Evolutionary conservation across 768 basidiomycete species (phyloP).

Genomic region (Pholiota conissans): DNA sequence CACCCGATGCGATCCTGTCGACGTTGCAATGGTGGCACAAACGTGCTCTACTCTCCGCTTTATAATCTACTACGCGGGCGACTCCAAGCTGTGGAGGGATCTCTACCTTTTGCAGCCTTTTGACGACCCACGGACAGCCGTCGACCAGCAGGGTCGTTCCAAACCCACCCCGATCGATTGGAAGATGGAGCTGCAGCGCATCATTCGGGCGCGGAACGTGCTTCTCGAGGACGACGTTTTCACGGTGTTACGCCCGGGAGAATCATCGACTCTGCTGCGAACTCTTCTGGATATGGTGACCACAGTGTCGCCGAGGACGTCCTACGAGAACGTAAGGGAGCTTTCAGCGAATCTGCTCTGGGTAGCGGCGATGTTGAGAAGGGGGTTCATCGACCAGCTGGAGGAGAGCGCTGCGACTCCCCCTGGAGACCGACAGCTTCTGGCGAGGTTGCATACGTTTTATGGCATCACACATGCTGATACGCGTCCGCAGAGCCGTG

Average conservation of each 20-base stretch:
- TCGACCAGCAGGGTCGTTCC: slow-evolving; percentile 34
- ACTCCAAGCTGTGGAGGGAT: slow-evolving; percentile 59
- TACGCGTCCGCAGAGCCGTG: slow-evolving; percentile 26
- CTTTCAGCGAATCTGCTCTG: slow-evolving; percentile 54
- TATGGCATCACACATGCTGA: slow-evolving; percentile 56
- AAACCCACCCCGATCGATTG: slow-evolving; percentile 43
- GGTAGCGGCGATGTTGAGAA: slow-evolving; percentile 43
- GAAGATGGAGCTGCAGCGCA: slow-evolving; percentile 51
- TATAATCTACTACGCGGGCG: slow-evolving; percentile 45
- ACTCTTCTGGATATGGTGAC: slow-evolving; percentile 53
- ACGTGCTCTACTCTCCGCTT: slow-evolving; percentile 40
- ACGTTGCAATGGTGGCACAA: slow-evolving; percentile 55
- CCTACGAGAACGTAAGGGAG: slow-evolving; percentile 19
- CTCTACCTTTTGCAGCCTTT: slow-evolving; percentile 64
- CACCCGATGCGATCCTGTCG: slow-evolving; percentile 55
- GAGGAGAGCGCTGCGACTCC: slow-evolving; percentile 15
- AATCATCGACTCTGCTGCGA: slow-evolving; percentile 40
- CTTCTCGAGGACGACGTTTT: slow-evolving; percentile 27
- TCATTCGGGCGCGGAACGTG: slow-evolving; percentile 56
- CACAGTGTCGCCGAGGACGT: slow-evolving; percentile 36
- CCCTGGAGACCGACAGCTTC: slow-evolving; percentile 43
- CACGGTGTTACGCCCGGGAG: slow-evolving; percentile 37
- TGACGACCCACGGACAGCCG: slow-evolving; percentile 61
- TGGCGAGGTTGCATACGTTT: slow-evolving; percentile 52
- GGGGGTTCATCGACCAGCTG: slow-evolving; percentile 42